Conservation (phyloP, 192 early-diverging fungal species). For the Pilobolus umbonatus region DNA sequence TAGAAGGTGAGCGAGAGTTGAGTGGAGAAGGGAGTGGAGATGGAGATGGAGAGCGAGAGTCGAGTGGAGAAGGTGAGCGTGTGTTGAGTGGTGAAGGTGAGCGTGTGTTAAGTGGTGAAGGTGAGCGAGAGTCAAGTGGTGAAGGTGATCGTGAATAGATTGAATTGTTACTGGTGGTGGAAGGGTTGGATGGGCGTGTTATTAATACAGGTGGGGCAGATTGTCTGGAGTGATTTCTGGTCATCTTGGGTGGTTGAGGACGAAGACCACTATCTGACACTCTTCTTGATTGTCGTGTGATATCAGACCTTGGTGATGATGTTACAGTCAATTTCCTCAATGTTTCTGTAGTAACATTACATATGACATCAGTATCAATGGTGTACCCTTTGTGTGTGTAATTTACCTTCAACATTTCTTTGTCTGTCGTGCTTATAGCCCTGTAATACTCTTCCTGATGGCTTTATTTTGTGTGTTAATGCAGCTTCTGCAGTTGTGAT, state of each 20-base stretch:
- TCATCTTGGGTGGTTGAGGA: too few relatives aligned
- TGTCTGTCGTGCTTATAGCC: constrained; percentile 11
- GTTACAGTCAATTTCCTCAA: background rate
- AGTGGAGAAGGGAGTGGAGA: background rate
- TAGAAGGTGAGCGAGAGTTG: background rate
- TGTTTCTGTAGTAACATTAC: background rate
- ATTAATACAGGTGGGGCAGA: too few relatives aligned
- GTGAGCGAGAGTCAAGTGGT: background rate
- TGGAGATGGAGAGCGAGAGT: background rate
- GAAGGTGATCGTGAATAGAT: constrained; percentile 8
- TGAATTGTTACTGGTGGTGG: too few relatives aligned
- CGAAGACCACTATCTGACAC: background rate
- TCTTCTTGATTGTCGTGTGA: background rate
- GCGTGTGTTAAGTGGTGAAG: constrained; percentile 1
- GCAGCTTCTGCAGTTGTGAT: constrained; percentile 11
- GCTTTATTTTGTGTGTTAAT: constrained; percentile 3
- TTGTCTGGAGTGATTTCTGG: constrained; percentile 2
- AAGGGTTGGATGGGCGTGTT: constrained; percentile 2
- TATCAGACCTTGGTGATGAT: background rate
- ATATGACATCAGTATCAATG: background rate
- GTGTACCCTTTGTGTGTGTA: background rate
- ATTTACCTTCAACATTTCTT: background rate
- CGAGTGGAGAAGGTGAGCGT: constrained; percentile 6
- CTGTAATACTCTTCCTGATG: constrained; percentile 11
- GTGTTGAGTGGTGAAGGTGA: constrained; percentile 1